These are phyloP conservation scores for Metarhizium brunneum DNA, from an alignment of 2,329 filamentous ascomycete species.

Conservation along the genomic window DNA sequence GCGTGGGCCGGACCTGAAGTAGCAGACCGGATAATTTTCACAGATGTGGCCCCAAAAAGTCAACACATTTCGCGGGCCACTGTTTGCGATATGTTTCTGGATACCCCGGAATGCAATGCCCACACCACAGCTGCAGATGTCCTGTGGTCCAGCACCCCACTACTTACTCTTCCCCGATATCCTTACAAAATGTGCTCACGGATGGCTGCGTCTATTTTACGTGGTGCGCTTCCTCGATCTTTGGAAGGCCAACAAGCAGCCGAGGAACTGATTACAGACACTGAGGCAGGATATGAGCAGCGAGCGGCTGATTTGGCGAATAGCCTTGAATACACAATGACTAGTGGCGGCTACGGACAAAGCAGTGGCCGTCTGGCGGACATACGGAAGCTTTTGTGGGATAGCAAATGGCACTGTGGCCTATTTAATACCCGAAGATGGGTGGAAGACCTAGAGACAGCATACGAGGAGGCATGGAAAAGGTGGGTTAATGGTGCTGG, in stretches of 20 bases:
- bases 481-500: constrained; percentile 78
- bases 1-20: constrained; percentile 81
- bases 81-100: constrained; percentile 88
- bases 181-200: constrained; percentile 98
- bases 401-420: constrained; percentile 74
- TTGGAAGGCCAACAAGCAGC: constrained; percentile 59
- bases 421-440: constrained; percentile 88
- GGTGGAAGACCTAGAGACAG: constrained; percentile 81
- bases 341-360: constrained; percentile 36
- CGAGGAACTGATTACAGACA: constrained; percentile 64
- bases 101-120: constrained; percentile 96
- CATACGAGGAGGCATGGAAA: constrained; percentile 82
- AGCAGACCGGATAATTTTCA: constrained; percentile 82
- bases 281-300: constrained; percentile 78
- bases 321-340: constrained; percentile 48
- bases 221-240: constrained; percentile 71
- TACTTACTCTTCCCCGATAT: constrained; percentile 84
- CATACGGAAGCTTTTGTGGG: constrained; percentile 72
- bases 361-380: constrained; percentile 64
- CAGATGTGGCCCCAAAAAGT: constrained; percentile 91
- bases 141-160: constrained; percentile 88
- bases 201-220: constrained; percentile 92
- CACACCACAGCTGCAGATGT: constrained; percentile 96
- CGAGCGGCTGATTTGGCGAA: constrained; percentile 60
- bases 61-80: constrained; percentile 87